Base-by-base conservation (phyloP, 345 rosid species). In the Populus deltoides region DNA sequence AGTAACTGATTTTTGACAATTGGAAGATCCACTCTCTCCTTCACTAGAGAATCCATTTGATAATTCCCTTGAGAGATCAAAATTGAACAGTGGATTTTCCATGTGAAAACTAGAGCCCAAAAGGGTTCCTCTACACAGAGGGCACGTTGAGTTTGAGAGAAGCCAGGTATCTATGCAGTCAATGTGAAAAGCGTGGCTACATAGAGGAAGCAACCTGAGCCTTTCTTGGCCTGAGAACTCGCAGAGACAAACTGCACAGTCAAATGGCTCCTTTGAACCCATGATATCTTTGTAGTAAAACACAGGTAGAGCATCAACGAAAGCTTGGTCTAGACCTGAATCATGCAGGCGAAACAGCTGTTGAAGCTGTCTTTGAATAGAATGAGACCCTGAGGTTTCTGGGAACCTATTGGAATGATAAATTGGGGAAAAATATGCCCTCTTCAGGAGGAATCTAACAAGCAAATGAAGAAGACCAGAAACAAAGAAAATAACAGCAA, bases 61-160 rank as follows among this genome's bases (percentile, higher is more conserved):
- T 24, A 45, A 66, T 55, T 80, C 79, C 81, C 86, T 75, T 24
- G 81, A 74, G 75, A 71, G 36, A 5, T 83, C 83, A 35, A 68
- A 77, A 38, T 77, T 80, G 65, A 68, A 73, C 16, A 73, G 29
- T 62, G 86, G 85, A 25, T 51, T 82, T 25, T 83, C 85, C 55
- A 76, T 41, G 24, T 77, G 53, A 68, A 67, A 27, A 61, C 41
- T 51, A 39, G 89, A 77, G 75, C 78, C 76, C 66, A 66, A 84
- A 70, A 92, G 87, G 70, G 86, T 77, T 8, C 79, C 86, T 80
- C 94, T 87, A 74, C 94, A 92, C 4, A 92, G 91, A 51, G 94
- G 97, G 77, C 97, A 92, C 12, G 91, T 84, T 36, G 97, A 92
- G 86, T 90, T 90, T 35, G 97, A 90, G 39, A 92, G 94, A 33